Evolutionary conservation across 2,329 filamentous ascomycete genomes (phyloP).

Genomic region (Atkinsonella texensis): DNA sequence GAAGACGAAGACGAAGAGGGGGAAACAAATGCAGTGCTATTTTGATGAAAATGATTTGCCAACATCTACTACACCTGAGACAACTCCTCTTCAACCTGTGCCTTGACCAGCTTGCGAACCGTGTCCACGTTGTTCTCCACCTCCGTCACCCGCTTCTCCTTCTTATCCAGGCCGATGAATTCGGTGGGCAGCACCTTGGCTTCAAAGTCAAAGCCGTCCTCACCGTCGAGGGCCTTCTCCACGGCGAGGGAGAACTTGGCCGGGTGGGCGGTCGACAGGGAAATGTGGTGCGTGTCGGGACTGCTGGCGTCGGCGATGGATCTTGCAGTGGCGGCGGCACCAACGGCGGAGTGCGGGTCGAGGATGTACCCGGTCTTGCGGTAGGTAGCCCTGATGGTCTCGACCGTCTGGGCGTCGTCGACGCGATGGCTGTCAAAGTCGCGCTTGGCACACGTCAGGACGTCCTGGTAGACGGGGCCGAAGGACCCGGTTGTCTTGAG

Average conservation of each 20-base stretch:
- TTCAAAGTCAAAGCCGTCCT: conserved; percentile 64
- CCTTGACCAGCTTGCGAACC: conserved; percentile 63
- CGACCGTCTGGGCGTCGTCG: conserved; percentile 53
- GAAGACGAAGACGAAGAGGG: no score
- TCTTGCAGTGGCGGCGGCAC: conserved; percentile 62
- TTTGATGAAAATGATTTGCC: no score
- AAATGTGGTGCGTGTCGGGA: conserved; percentile 55
- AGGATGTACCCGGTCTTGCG: conserved; percentile 62
- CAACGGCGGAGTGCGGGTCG: conserved; percentile 87
- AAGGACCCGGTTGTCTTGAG: conserved; percentile 74
- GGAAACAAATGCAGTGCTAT: background rate
- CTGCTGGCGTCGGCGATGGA: conserved; percentile 45
- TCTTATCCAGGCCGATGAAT: conserved; percentile 66
- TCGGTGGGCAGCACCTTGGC: conserved; percentile 66
- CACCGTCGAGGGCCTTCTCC: conserved; percentile 59
- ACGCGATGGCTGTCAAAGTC: conserved; percentile 75
- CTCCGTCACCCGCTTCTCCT: conserved; percentile 59
- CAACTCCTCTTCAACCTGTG: conserved; percentile 58
- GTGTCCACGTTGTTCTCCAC: conserved; percentile 62
- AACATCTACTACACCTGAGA: conserved; percentile 13
- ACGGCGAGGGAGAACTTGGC: conserved; percentile 89
- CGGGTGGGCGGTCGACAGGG: conserved; percentile 86
- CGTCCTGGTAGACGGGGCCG: conserved; percentile 57
- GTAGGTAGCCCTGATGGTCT: conserved; percentile 47
- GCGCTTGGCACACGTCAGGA: conserved; percentile 57